These are phyloP conservation scores for Fusarium sp. DNA, from an alignment of 2,329 filamentous ascomycete genomes.

Conservation along the genomic window DNA sequence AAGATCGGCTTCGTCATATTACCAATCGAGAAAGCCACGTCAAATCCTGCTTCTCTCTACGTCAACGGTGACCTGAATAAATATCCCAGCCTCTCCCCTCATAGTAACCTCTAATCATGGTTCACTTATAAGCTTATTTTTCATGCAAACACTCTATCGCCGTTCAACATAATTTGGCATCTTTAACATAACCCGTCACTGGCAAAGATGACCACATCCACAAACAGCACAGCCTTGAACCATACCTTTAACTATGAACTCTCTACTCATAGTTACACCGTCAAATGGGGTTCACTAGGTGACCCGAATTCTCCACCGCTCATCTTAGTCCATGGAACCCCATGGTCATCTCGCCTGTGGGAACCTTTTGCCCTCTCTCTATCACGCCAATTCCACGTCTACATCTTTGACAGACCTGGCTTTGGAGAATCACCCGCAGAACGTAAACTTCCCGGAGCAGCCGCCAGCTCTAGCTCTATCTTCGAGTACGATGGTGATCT, in stretches of 20 bases:
- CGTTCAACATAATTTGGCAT: background rate
- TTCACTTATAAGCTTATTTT: background rate
- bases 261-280: conserved; percentile 42
- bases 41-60: background rate
- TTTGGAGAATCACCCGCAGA: conserved; percentile 54
- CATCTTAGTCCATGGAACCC: conserved; percentile 61
- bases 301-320: conserved; percentile 46
- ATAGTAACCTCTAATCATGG: too few relatives aligned
- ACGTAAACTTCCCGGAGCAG: conserved; percentile 17
- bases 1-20: background rate
- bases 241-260: conserved; percentile 48
- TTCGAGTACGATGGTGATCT: conserved; percentile 51
- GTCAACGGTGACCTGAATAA: background rate
- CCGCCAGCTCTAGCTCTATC: conserved; percentile 13
- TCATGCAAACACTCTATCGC: too few relatives aligned
- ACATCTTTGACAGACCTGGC: conserved; percentile 60
- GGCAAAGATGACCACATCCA: conserved; percentile 13
- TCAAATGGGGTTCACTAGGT: conserved; percentile 52
- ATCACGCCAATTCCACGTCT: conserved; percentile 51
- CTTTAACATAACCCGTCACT: background rate
- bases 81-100: background rate
- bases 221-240: conserved; percentile 16
- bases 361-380: conserved; percentile 50
- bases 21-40: background rate
- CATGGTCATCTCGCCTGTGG: conserved; percentile 59